Base-by-base conservation (phyloP, 2,329 filamentous ascomycete genomes). In the Corynespora cassiicola region DNA sequence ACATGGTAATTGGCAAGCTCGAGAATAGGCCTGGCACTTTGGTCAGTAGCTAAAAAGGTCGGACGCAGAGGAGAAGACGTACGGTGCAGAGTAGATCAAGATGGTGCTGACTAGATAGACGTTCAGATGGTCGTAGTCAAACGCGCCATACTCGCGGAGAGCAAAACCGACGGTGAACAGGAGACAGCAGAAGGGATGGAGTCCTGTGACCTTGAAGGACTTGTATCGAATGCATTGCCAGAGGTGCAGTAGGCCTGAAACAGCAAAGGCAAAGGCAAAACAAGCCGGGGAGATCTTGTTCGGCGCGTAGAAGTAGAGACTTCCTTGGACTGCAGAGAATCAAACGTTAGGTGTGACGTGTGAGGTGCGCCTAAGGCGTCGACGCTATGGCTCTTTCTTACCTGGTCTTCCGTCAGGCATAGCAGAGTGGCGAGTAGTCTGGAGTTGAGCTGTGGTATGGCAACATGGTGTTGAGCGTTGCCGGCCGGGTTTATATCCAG, bases 1-100 rank as follows among this genome's bases (percentile, higher is more conserved):
- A 82, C 73, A 48, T 80, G 75, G 56, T 83, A 84, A 54, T 84
- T 81, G 37, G 77, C 72, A 4, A 79, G 70, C 42, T 80, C 78
- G 14, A 82, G 74, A 3, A 84, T 67, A 0, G 82, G 81, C 3
- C 79, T 80, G 29, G 60, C 28, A 15, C 27, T 44, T 31, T 43
- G 45, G n/a, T n/a, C n/a, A n/a, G n/a, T n/a, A n/a, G n/a, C n/a
- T n/a, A n/a, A n/a, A n/a, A n/a, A n/a, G n/a, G n/a, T n/a, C n/a
- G n/a, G n/a, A n/a, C n/a, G n/a, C n/a, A n/a, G n/a, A n/a, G 7
- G 7, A 10, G 10, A 27, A 20, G 7, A 54, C 57, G 47, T 51
- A 68, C 55, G 66, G 73, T 44, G 55, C 51, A 25, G 47, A 52
- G 31, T 65, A 50, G 12, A 68, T 59, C 5, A 69, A 54, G 1